Evolutionary conservation across 2,329 filamentous ascomycete species (phyloP).

Genomic region (Venturia carpophila): DNA sequence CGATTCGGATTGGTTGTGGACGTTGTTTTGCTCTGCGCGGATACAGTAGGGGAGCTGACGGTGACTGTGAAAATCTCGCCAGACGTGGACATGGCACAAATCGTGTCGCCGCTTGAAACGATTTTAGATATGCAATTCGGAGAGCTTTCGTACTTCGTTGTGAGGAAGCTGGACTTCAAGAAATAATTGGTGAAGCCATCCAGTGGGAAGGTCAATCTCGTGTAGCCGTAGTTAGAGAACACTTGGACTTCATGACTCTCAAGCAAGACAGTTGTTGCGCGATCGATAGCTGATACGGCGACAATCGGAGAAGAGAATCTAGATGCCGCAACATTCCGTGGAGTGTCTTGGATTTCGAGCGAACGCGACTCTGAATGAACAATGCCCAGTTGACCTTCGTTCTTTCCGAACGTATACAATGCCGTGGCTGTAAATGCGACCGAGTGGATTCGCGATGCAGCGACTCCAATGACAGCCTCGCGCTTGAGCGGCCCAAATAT

Average conservation of each 20-base stretch:
- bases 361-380: slow-evolving; percentile 94
- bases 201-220: slow-evolving; percentile 76
- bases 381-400: slow-evolving; percentile 84
- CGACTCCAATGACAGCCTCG: slow-evolving; percentile 70
- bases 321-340: slow-evolving; percentile 81
- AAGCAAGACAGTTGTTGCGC: slow-evolving; percentile 76
- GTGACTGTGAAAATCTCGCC: slow-evolving; percentile 85
- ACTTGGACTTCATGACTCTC: slow-evolving; percentile 86
- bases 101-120: slow-evolving; percentile 79
- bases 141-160: slow-evolving; percentile 55
- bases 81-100: slow-evolving; percentile 74
- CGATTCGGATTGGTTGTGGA: slow-evolving; percentile 92
- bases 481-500: slow-evolving; percentile 89
- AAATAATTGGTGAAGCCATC: slow-evolving; percentile 65
- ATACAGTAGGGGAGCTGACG: slow-evolving; percentile 56
- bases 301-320: slow-evolving; percentile 65
- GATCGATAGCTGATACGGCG: slow-evolving; percentile 81
- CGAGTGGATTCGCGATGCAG: slow-evolving; percentile 85
- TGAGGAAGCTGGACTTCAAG: slow-evolving; percentile 52
- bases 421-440: slow-evolving; percentile 76
- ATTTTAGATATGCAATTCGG: slow-evolving; percentile 67
- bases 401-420: slow-evolving; percentile 91
- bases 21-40: slow-evolving; percentile 34
- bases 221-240: slow-evolving; percentile 92
- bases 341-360: slow-evolving; percentile 71